Evolutionary conservation across 192 early-diverging fungal genomes (phyloP).

Genomic region (Umbelopsis vinacea): DNA sequence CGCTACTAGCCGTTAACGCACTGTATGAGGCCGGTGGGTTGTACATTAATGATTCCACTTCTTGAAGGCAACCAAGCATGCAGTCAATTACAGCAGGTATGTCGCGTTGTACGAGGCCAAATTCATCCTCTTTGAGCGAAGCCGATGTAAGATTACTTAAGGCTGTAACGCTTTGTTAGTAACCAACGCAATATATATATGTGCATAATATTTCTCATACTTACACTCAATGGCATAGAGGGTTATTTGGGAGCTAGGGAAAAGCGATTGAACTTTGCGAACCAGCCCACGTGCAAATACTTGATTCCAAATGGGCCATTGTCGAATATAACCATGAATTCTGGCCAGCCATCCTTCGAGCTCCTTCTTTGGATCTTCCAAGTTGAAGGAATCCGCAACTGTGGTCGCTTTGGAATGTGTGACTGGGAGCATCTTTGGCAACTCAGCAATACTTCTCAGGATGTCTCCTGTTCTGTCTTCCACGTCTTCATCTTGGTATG

Average conservation of each 20-base stretch:
- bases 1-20: slow-evolving; percentile 17
- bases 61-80: slow-evolving; percentile 29
- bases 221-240: slow-evolving; percentile 40
- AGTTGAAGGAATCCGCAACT: slow-evolving; percentile 6
- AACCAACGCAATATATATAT: neutral
- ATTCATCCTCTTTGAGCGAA: slow-evolving; percentile 35
- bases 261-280: slow-evolving; percentile 24
- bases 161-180: slow-evolving; percentile 12
- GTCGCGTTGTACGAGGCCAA: slow-evolving; percentile 39
- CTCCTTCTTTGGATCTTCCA: slow-evolving; percentile 22
- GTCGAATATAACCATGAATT: slow-evolving; percentile 13
- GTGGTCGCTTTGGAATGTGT: neutral
- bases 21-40: slow-evolving; percentile 22
- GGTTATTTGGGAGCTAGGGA: slow-evolving; percentile 23
- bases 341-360: slow-evolving; percentile 6
- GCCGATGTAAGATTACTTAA: slow-evolving; percentile 33
- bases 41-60: slow-evolving; percentile 22
- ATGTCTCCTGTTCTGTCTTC: slow-evolving; percentile 15
- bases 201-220: neutral
- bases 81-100: slow-evolving; percentile 33
- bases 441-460: neutral
- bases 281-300: neutral
- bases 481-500: slow-evolving; percentile 5
- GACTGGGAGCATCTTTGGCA: slow-evolving; percentile 8
- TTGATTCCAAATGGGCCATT: slow-evolving; percentile 17